Evolutionary conservation across 2,329 filamentous ascomycete genomes (phyloP).

Genomic region (Neofusicoccum parvum): DNA sequence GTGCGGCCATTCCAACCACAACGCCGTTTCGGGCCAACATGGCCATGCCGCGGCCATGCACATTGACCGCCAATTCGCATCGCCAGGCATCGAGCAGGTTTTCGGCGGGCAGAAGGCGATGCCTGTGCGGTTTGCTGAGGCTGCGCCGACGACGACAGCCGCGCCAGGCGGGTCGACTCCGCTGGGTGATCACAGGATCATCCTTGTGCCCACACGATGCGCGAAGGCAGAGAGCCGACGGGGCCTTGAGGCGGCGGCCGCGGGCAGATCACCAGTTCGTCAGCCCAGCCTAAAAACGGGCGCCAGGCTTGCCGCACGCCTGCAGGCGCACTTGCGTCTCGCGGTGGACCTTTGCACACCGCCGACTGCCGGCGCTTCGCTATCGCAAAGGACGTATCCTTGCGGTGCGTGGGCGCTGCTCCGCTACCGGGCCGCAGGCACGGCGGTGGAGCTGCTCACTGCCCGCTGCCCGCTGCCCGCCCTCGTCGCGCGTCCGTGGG

Average conservation of each 20-base stretch:
- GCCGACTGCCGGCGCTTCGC: conserved; percentile 4
- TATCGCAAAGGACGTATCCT: neutral
- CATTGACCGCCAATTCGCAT: conserved; percentile 1
- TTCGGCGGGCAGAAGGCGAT: neutral
- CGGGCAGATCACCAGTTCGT: conserved; percentile 12
- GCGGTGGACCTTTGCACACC: conserved; percentile 11
- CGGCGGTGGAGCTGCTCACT: neutral
- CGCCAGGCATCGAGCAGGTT: neutral
- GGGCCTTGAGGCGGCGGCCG: conserved; percentile 3
- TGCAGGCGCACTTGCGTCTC: neutral
- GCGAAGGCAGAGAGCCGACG: conserved; percentile 3
- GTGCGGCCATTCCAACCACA: neutral
- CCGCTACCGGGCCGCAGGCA: neutral
- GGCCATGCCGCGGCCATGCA: neutral
- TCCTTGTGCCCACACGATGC: conserved; percentile 6
- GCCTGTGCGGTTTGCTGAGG: neutral
- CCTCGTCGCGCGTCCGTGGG: neutral
- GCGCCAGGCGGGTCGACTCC: neutral
- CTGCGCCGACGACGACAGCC: neutral
- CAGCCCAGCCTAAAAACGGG: conserved; percentile 1
- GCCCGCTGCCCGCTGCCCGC: neutral
- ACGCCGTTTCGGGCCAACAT: neutral
- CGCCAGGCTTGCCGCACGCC: neutral
- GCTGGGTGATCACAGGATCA: conserved; percentile 12
- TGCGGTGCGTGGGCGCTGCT: neutral